Evolutionary conservation across 208 protist genomes (phyloP).

Genomic region (Angomonas desouzai): DNA sequence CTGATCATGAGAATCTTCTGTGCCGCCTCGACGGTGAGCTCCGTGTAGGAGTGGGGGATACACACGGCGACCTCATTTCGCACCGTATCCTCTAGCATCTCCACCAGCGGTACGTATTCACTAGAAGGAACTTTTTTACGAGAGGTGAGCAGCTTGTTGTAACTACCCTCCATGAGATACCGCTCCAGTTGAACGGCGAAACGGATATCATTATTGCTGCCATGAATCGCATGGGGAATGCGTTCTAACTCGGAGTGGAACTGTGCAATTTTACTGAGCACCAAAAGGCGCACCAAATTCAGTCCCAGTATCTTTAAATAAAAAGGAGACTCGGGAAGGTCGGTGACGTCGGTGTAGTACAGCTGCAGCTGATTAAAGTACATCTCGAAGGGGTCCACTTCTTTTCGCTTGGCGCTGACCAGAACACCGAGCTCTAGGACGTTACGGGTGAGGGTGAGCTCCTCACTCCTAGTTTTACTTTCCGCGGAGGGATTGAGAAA

Average conservation of each 20-base stretch:
- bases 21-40: slow-evolving; percentile 65
- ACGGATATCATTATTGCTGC: slow-evolving; percentile 50
- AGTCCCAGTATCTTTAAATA: slow-evolving; percentile 84
- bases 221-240: slow-evolving; percentile 72
- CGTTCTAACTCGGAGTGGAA: slow-evolving; percentile 93
- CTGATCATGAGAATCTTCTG: slow-evolving; percentile 88
- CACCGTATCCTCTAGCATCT: slow-evolving; percentile 88
- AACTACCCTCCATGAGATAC: slow-evolving; percentile 92
- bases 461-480: slow-evolving; percentile 68
- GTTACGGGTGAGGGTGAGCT: slow-evolving; percentile 81
- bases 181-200: slow-evolving; percentile 87
- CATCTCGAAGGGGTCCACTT: slow-evolving; percentile 77
- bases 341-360: slow-evolving; percentile 86
- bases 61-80: slow-evolving; percentile 88
- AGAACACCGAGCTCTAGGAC: slow-evolving; percentile 84
- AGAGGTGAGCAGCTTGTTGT: slow-evolving; percentile 88
- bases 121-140: slow-evolving; percentile 83
- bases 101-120: slow-evolving; percentile 87
- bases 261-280: slow-evolving; percentile 80
- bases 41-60: slow-evolving; percentile 80
- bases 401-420: slow-evolving; percentile 63
- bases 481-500: slow-evolving; percentile 71
- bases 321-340: slow-evolving; percentile 69
- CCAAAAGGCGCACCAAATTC: slow-evolving; percentile 86
- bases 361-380: slow-evolving; percentile 86